phyloP scores from a whole-genome alignment of 179 eudicot species.

The Corrigiola litoralis region DNA sequence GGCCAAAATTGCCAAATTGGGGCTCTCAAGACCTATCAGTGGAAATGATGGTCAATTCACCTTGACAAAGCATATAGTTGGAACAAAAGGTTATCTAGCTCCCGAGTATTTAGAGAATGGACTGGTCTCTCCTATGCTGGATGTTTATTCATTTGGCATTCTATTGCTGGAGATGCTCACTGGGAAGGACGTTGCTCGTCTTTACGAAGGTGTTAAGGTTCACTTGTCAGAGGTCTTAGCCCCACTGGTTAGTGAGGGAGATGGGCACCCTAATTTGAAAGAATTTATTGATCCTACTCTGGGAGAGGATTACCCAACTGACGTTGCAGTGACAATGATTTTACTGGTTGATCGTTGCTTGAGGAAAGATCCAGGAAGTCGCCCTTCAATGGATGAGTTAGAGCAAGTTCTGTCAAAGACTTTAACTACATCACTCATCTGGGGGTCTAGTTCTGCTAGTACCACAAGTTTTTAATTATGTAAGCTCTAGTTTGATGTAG shows the following conservation, averaged over 20 bases:
- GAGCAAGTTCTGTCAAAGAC: slow-evolving; percentile 27
- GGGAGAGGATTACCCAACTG: slow-evolving; percentile 29
- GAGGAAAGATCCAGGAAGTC: slow-evolving; percentile 38
- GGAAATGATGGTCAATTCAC: slow-evolving; percentile 27
- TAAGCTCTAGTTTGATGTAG: neutral
- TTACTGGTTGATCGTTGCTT: slow-evolving; percentile 29
- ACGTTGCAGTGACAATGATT: slow-evolving; percentile 26
- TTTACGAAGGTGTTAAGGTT: slow-evolving; percentile 27
- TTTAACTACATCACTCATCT: slow-evolving; percentile 27
- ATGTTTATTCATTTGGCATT: slow-evolving; percentile 82
- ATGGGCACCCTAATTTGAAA: slow-evolving; percentile 20
- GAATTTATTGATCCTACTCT: slow-evolving; percentile 32
- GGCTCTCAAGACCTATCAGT: slow-evolving; percentile 37
- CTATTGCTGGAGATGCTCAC: slow-evolving; percentile 65
- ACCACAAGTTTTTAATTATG: slow-evolving; percentile 8
- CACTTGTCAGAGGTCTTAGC: slow-evolving; percentile 30
- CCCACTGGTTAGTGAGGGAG: slow-evolving; percentile 23
- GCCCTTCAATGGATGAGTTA: slow-evolving; percentile 41
- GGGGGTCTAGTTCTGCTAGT: slow-evolving; percentile 30
- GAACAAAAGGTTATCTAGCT: slow-evolving; percentile 59
- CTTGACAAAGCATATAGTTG: slow-evolving; percentile 31
- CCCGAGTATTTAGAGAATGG: slow-evolving; percentile 62
- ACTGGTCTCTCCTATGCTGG: slow-evolving; percentile 59
- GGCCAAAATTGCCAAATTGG: slow-evolving; percentile 50
- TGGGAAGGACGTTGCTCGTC: slow-evolving; percentile 46